A percentile compares a stretch with the other conserved stretches of the same genome.
Conservation (phyloP, 441 rosid genomes). For the Bocquillonia castaneifolia region DNA sequence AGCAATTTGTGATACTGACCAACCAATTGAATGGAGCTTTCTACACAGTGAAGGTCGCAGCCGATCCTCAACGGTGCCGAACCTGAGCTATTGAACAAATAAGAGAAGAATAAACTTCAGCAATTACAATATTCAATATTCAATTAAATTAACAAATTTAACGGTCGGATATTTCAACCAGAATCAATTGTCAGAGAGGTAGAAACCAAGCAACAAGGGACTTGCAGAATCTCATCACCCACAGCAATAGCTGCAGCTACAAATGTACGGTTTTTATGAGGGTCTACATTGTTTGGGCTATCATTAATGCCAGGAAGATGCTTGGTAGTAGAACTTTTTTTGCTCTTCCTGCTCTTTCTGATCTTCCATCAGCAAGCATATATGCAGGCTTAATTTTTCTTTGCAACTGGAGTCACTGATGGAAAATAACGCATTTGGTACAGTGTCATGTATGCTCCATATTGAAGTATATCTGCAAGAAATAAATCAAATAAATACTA, state of each 20-base stretch:
- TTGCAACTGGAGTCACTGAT: conserved; percentile 40
- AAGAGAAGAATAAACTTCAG: conserved; percentile 31
- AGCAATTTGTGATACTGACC: conserved; percentile 60
- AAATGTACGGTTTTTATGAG: conserved; percentile 43
- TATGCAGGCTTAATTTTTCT: conserved; percentile 88
- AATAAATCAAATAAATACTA: conserved; percentile 17
- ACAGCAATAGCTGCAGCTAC: conserved; percentile 72
- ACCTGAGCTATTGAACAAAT: conserved; percentile 99
- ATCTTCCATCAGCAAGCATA: conserved; percentile 93
- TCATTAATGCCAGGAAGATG: conserved; percentile 26
- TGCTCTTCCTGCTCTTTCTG: conserved; percentile 90
- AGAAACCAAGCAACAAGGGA: conserved; percentile 27
- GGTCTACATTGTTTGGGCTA: conserved; percentile 34
- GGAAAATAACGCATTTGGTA: conserved; percentile 74
- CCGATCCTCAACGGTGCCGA: conserved; percentile 85
- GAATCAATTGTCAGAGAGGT: too few species aligned
- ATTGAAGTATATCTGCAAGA: conserved; percentile 84
- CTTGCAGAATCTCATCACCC: conserved; percentile 99
- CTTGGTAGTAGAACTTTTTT: conserved; percentile 39
- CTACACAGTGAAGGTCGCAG: conserved; percentile 64
- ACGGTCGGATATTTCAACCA: too few species aligned
- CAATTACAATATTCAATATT: too few species aligned
- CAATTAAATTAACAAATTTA: too few species aligned
- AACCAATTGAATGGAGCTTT: conserved; percentile 76
- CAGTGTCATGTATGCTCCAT: conserved; percentile 90